Percentiles rank a stretch among this genome's conserved stretches.
Conservation (phyloP, 2,329 filamentous ascomycete genomes). For the Colletotrichum siamense region DNA sequence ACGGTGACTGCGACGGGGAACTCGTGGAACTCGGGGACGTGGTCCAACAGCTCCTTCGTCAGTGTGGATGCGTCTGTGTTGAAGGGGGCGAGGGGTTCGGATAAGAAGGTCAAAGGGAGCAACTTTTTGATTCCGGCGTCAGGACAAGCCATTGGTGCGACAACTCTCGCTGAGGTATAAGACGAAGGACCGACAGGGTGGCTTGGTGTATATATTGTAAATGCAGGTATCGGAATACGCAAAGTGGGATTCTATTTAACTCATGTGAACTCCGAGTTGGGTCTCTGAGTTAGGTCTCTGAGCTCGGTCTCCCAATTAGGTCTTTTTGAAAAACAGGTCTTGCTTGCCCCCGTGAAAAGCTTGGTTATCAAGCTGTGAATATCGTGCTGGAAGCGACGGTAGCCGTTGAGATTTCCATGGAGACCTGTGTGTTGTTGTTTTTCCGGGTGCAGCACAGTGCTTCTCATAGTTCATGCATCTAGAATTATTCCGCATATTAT, state of each 20-base stretch:
- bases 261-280: background rate
- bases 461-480: background rate
- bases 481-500: background rate
- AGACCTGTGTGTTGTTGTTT: background rate
- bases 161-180: conserved; percentile 17
- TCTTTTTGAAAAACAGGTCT: background rate
- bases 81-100: conserved; percentile 36
- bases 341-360: background rate
- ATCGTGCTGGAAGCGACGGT: background rate
- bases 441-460: background rate
- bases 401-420: background rate
- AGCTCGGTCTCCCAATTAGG: too few species aligned
- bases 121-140: conserved; percentile 43
- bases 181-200: background rate
- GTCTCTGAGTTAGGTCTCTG: background rate
- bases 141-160: conserved; percentile 44
- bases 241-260: background rate
- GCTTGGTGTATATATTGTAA: background rate
- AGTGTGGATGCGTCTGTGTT: conserved; percentile 39
- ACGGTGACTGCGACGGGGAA: conserved; percentile 37
- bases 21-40: conserved; percentile 44
- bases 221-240: background rate
- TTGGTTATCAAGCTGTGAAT: background rate
- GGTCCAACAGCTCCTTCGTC: conserved; percentile 43
- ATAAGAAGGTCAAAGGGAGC: conserved; percentile 42